Evolutionary conservation across 2,329 filamentous ascomycete genomes (phyloP).

Genomic region (Cercospora canescens): DNA sequence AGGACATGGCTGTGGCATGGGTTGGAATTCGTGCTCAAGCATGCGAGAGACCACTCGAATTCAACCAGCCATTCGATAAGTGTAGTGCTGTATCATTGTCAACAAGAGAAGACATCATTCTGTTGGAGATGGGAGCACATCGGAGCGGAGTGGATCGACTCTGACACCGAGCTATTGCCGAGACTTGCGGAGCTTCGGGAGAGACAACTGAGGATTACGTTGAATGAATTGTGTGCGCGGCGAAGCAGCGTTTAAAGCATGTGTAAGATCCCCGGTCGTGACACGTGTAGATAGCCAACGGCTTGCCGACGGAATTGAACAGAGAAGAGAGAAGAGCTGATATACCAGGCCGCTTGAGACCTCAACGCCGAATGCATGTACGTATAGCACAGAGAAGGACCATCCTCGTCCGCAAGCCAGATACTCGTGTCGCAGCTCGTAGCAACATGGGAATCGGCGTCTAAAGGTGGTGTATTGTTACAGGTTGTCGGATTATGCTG

Average conservation of each 20-base stretch:
- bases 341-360: slow-evolving; percentile 2
- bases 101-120: not conserved
- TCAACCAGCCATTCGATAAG: not conserved
- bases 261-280: not conserved
- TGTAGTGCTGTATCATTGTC: not conserved
- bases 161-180: not conserved
- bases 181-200: slow-evolving; percentile 1
- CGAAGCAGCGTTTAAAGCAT: not conserved
- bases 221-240: not conserved
- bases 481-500: slow-evolving; percentile 7
- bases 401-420: slow-evolving; percentile 5
- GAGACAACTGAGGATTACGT: not conserved
- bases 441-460: slow-evolving; percentile 4
- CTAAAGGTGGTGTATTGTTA: slow-evolving; percentile 12
- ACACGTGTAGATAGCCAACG: not conserved
- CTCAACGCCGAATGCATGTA: slow-evolving; percentile 6
- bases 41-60: not conserved
- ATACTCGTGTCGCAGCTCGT: slow-evolving; percentile 1
- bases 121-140: not conserved
- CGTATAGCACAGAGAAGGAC: slow-evolving; percentile 9
- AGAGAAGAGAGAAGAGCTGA: slow-evolving; percentile 7
- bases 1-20: not conserved
- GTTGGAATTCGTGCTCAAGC: not conserved
- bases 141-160: not conserved
- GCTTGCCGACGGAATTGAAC: not conserved